phyloP scores from a whole-genome alignment of 371 early-diverging fungal genomes.

The Dichotomocladium elegans region DNA sequence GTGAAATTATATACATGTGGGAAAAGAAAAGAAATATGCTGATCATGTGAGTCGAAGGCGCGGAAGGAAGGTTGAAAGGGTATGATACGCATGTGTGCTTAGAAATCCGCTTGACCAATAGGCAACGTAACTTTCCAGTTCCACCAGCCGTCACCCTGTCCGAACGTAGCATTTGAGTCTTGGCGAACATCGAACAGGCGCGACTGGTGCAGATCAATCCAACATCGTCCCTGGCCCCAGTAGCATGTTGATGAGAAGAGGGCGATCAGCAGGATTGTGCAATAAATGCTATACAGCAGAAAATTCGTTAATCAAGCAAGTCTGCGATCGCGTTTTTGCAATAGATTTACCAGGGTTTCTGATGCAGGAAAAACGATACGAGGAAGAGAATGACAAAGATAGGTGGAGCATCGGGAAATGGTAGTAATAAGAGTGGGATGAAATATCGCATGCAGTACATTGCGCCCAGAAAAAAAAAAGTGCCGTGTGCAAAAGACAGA shows the following conservation, averaged over 20 bases:
- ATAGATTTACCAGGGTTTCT: conserved; percentile 58
- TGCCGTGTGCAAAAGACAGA: background rate
- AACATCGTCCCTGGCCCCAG: conserved; percentile 69
- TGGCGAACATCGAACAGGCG: conserved; percentile 37
- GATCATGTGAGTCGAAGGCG: background rate
- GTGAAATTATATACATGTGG: background rate
- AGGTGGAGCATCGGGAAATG: conserved; percentile 67
- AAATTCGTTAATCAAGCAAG: background rate
- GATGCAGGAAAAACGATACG: conserved; percentile 61
- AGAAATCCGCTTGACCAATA: conserved; percentile 15
- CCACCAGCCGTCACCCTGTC: conserved; percentile 50
- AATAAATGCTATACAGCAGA: conserved; percentile 45
- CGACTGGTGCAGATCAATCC: conserved; percentile 53
- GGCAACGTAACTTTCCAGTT: conserved; percentile 47
- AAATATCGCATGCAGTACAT: conserved; percentile 67
- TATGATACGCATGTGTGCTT: background rate
- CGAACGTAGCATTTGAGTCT: conserved; percentile 44
- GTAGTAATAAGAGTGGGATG: conserved; percentile 59
- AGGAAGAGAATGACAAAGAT: conserved; percentile 59
- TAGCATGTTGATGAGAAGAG: conserved; percentile 64
- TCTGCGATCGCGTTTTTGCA: background rate
- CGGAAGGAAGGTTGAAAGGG: background rate
- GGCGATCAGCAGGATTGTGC: conserved; percentile 57
- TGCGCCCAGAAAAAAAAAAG: background rate
- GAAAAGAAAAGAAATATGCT: background rate